Percentiles rank a stretch among this genome's conserved stretches.
Evolutionary conservation across 2,329 filamentous ascomycete genomes (phyloP).

Genomic region (Chaetothyriales sp.): DNA sequence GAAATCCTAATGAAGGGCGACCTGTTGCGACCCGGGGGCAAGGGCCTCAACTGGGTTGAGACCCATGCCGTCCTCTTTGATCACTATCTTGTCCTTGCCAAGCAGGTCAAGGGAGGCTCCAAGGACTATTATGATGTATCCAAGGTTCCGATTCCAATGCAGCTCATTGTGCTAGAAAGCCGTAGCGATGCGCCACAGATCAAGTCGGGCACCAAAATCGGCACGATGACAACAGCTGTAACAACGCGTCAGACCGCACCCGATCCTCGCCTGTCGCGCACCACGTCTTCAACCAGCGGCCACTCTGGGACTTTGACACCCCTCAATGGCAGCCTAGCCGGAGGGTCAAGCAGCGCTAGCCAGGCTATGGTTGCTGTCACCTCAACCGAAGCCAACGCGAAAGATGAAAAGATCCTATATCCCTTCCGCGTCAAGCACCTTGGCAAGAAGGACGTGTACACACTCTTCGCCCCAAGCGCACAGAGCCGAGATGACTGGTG

Average conservation of each 20-base stretch:
- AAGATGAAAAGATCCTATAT: conserved; percentile 72
- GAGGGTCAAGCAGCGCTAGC: conserved; percentile 38
- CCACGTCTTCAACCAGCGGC: conserved; percentile 37
- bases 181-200: conserved; percentile 81
- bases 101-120: conserved; percentile 41
- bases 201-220: conserved; percentile 53
- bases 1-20: conserved; percentile 82
- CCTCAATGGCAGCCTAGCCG: conserved; percentile 50
- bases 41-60: conserved; percentile 83
- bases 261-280: conserved; percentile 38
- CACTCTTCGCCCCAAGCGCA: conserved; percentile 65
- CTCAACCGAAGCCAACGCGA: conserved; percentile 35
- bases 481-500: conserved; percentile 77
- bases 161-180: conserved; percentile 80
- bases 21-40: conserved; percentile 72
- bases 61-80: conserved; percentile 90
- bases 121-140: conserved; percentile 86
- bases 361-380: conserved; percentile 34
- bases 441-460: conserved; percentile 74
- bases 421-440: conserved; percentile 94
- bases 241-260: conserved; percentile 27
- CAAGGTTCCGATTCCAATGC: conserved; percentile 91
- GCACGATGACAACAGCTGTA: conserved; percentile 47
- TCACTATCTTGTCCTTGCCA: conserved; percentile 87
- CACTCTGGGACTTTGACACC: conserved; percentile 43